A percentile compares a stretch with the other conserved stretches of the same genome.
These are phyloP conservation scores for Leccinum huronense DNA, from an alignment of 1,284 basidiomycete genomes.

Conservation along the genomic window DNA sequence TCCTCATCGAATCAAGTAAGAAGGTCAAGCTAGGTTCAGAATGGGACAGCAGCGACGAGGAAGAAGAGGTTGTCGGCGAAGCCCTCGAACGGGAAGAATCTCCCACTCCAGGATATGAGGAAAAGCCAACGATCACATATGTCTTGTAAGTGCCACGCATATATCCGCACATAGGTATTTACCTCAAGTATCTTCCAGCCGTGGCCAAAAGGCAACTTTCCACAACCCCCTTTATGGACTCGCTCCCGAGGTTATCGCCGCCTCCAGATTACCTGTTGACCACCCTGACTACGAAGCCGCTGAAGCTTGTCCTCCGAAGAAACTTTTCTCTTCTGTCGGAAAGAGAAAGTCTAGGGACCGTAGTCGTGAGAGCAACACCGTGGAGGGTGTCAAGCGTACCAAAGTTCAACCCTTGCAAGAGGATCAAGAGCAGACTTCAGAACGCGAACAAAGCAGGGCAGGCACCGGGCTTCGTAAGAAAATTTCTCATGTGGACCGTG, in stretches of 20 bases:
- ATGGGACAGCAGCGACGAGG: slow-evolving; percentile 36
- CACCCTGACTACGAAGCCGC: slow-evolving; percentile 33
- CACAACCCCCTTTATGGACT: slow-evolving; percentile 33
- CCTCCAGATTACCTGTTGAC: slow-evolving; percentile 31
- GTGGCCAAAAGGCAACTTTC: slow-evolving; percentile 36
- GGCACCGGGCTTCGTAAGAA: slow-evolving; percentile 5
- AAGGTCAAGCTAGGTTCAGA: slow-evolving; percentile 17
- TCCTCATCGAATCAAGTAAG: slow-evolving; percentile 37
- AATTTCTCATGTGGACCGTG: slow-evolving; percentile 2
- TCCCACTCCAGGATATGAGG: slow-evolving; percentile 35
- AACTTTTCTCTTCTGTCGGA: slow-evolving; percentile 19
- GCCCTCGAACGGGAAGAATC: slow-evolving; percentile 26
- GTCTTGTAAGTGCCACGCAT: slow-evolving; percentile 44
- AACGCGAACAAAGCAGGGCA: slow-evolving; percentile 14
- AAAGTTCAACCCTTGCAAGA: slow-evolving; percentile 10
- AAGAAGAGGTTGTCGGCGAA: slow-evolving; percentile 28
- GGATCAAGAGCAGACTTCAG: slow-evolving; percentile 13
- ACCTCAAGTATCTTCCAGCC: slow-evolving; percentile 20
- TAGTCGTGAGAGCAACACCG: slow-evolving; percentile 17
- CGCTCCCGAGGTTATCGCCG: slow-evolving; percentile 27
- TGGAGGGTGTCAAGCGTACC: slow-evolving; percentile 16
- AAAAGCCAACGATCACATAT: slow-evolving; percentile 50
- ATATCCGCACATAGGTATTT: not conserved
- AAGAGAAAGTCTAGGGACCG: slow-evolving; percentile 28
- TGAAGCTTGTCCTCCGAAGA: slow-evolving; percentile 34